These are phyloP conservation scores for Rhynchosporium secalis DNA, from an alignment of 2,329 filamentous ascomycete species.

Conservation along the genomic window DNA sequence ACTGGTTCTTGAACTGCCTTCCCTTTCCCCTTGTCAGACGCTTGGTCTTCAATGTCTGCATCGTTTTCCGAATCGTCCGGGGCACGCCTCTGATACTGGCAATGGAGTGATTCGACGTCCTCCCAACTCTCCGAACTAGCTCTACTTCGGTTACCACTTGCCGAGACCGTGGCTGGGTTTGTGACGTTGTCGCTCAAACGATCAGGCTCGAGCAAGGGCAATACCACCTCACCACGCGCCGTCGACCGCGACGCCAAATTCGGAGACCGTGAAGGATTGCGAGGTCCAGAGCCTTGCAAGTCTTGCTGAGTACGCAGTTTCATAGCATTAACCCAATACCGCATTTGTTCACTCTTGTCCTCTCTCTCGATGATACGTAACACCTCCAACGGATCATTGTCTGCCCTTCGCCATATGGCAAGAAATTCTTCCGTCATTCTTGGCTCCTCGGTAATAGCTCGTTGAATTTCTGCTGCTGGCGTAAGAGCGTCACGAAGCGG, in stretches of 20 bases:
- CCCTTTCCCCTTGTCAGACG: slow-evolving; percentile 26
- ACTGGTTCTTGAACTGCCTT: slow-evolving; percentile 19
- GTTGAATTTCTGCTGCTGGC: slow-evolving; percentile 36
- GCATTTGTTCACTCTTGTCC: slow-evolving; percentile 57
- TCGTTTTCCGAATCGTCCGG: not conserved
- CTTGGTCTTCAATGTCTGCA: not conserved
- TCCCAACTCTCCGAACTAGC: slow-evolving; percentile 34
- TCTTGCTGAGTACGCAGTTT: slow-evolving; percentile 29
- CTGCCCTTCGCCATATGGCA: slow-evolving; percentile 59
- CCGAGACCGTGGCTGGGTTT: not conserved
- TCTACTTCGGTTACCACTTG: slow-evolving; percentile 27
- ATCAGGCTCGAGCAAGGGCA: slow-evolving; percentile 20
- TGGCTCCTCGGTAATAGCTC: slow-evolving; percentile 34
- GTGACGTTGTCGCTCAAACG: not conserved
- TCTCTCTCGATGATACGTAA: slow-evolving; percentile 62
- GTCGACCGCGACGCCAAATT: not conserved
- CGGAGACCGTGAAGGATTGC: not conserved
- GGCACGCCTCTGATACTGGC: slow-evolving; percentile 1
- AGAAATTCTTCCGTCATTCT: slow-evolving; percentile 46
- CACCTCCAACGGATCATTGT: slow-evolving; percentile 59
- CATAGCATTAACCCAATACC: slow-evolving; percentile 59
- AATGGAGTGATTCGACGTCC: slow-evolving; percentile 19
- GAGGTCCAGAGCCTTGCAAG: slow-evolving; percentile 1
- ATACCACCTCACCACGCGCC: not conserved
- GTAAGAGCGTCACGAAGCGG: slow-evolving; percentile 31